A percentile compares a stretch with the other conserved stretches of the same genome.
Evolutionary conservation across 768 basidiomycete species (phyloP).

Genomic region (Collybia nuda): DNA sequence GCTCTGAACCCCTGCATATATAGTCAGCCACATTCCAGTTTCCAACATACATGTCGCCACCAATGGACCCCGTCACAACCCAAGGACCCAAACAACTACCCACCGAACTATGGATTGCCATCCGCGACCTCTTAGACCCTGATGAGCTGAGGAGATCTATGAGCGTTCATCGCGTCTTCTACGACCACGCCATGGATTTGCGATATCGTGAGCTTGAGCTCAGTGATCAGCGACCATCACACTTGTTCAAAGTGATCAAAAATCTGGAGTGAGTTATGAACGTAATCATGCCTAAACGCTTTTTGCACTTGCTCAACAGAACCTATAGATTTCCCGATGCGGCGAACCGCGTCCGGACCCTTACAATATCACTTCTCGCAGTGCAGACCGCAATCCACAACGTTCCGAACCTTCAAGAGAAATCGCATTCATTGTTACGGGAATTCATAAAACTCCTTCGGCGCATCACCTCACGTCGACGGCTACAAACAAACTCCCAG

Average conservation of each 20-base stretch:
- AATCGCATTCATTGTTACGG: neutral
- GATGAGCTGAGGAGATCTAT: slow-evolving; percentile 13
- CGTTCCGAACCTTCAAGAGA: neutral
- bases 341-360: slow-evolving; percentile 19
- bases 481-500: neutral
- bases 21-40: too few relatives aligned
- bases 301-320: neutral
- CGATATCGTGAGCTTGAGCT: slow-evolving; percentile 23
- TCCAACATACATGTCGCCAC: too few relatives aligned
- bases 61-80: too few relatives aligned
- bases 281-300: neutral
- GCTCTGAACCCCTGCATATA: too few relatives aligned
- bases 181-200: slow-evolving; percentile 21
- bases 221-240: slow-evolving; percentile 16
- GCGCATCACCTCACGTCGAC: neutral
- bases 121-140: slow-evolving; percentile 15
- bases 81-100: slow-evolving; percentile 6
- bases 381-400: slow-evolving; percentile 20
- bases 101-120: slow-evolving; percentile 20
- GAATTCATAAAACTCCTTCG: neutral
- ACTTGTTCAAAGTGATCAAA: slow-evolving; percentile 18
- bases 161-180: slow-evolving; percentile 19
- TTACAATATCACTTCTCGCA: slow-evolving; percentile 25
- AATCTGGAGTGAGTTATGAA: slow-evolving; percentile 19
- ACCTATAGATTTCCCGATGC: slow-evolving; percentile 10